Percentiles rank a stretch among this genome's conserved stretches.
Evolutionary conservation across 441 rosid species (phyloP).

Genomic region (Erodium moschatum): DNA sequence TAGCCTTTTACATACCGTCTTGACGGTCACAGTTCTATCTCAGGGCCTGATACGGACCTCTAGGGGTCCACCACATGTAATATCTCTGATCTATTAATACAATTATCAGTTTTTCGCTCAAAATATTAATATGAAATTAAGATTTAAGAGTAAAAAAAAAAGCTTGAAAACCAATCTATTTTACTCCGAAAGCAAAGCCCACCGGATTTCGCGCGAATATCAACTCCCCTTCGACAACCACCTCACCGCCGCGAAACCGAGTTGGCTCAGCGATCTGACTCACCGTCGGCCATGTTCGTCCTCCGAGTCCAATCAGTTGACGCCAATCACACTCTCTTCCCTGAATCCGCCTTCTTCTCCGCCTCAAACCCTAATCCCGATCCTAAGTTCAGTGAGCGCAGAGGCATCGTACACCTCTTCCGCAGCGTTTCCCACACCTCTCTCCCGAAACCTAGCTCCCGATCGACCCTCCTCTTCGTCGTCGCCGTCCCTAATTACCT

Average conservation of each 20-base stretch:
- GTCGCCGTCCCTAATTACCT: constrained; percentile 87
- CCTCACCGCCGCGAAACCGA: neutral
- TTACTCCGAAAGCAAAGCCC: neutral
- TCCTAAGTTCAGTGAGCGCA: constrained; percentile 47
- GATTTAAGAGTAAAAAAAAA: no score
- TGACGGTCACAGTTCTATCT: no score
- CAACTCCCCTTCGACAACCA: neutral
- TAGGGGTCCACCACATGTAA: no score
- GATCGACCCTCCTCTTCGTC: constrained; percentile 61
- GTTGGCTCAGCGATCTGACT: constrained; percentile 6
- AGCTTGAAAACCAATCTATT: no score
- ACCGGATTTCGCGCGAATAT: constrained; percentile 9
- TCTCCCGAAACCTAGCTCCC: constrained; percentile 55
- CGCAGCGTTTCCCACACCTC: constrained; percentile 52
- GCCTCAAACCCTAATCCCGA: constrained; percentile 18
- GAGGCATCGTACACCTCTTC: constrained; percentile 68
- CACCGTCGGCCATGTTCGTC: constrained; percentile 40
- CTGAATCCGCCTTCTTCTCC: constrained; percentile 43
- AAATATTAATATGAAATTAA: no score
- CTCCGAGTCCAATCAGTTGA: constrained; percentile 84
- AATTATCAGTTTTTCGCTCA: no score
- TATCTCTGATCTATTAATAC: no score
- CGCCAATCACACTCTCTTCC: constrained; percentile 39
- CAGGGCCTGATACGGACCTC: no score
- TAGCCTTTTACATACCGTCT: no score